These are phyloP conservation scores for Collybia nuda DNA, from an alignment of 768 basidiomycete genomes.

Conservation along the genomic window DNA sequence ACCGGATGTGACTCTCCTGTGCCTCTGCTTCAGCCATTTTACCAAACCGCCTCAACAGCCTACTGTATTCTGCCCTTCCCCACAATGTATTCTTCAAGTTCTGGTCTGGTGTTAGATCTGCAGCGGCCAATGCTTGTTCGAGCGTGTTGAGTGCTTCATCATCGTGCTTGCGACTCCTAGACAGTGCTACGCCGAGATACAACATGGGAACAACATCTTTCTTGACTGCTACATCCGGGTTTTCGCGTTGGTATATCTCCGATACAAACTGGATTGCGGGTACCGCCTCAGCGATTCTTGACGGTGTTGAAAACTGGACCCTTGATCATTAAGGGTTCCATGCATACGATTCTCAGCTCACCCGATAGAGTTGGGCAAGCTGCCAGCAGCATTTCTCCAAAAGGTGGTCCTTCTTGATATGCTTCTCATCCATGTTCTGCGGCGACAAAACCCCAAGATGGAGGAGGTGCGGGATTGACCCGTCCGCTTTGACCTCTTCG, in stretches of 20 bases:
- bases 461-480: too few species aligned
- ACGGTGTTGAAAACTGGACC: slow-evolving; percentile 8
- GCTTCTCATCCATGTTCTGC: too few species aligned
- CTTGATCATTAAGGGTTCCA: too few species aligned
- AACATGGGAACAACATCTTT: slow-evolving; percentile 5
- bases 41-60: slow-evolving; percentile 2
- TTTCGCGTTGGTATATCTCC: background rate
- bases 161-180: slow-evolving; percentile 9
- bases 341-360: too few species aligned
- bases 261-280: slow-evolving; percentile 7
- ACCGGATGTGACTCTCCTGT: slow-evolving; percentile 9
- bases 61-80: slow-evolving; percentile 7
- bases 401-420: too few species aligned
- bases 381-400: too few species aligned
- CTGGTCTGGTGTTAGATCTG: background rate
- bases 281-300: slow-evolving; percentile 10
- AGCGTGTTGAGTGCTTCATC: slow-evolving; percentile 6
- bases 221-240: background rate
- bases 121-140: slow-evolving; percentile 1
- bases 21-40: slow-evolving; percentile 5
- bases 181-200: slow-evolving; percentile 10
- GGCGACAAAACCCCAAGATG: too few species aligned
- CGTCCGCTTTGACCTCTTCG: too few species aligned
- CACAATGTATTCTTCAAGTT: slow-evolving; percentile 6
- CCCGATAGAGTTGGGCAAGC: too few species aligned